Percentiles rank a stretch among this genome's conserved stretches.
These are phyloP conservation scores for Vicia sativa DNA, from an alignment of 306 rosid species.

Conservation along the genomic window DNA sequence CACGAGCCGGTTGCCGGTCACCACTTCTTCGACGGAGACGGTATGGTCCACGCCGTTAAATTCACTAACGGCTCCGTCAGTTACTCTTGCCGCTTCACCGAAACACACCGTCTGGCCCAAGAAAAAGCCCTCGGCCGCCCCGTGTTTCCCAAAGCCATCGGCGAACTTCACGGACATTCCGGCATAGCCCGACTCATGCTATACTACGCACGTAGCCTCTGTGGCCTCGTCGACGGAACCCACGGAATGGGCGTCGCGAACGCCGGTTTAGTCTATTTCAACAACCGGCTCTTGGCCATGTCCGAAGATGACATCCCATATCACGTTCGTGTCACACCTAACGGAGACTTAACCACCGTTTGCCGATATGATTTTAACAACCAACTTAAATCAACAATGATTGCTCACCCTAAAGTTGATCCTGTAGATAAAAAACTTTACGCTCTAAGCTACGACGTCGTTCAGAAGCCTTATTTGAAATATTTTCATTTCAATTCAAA, in stretches of 20 bases:
- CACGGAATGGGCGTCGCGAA: constrained; percentile 91
- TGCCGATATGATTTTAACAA: constrained; percentile 70
- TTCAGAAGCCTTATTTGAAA: constrained; percentile 76
- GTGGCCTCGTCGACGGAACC: constrained; percentile 66
- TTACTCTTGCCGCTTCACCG: constrained; percentile 87
- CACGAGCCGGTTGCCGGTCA: constrained; percentile 86
- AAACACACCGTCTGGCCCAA: constrained; percentile 70
- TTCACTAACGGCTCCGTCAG: constrained; percentile 57
- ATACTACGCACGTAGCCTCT: constrained; percentile 69
- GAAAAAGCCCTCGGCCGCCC: constrained; percentile 73
- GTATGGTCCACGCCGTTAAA: constrained; percentile 87
- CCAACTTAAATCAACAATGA: constrained; percentile 74
- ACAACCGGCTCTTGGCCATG: constrained; percentile 75
- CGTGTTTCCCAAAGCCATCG: constrained; percentile 88
- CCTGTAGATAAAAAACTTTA: constrained; percentile 66
- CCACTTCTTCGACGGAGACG: constrained; percentile 97
- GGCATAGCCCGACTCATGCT: constrained; percentile 83
- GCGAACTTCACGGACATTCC: constrained; percentile 95
- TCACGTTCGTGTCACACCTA: constrained; percentile 56
- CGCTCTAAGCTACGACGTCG: constrained; percentile 57
- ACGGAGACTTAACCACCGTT: constrained; percentile 75
- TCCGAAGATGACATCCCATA: constrained; percentile 76
- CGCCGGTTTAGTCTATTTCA: constrained; percentile 91
- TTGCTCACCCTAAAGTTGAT: constrained; percentile 89
- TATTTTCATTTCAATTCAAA: constrained; percentile 63